Percentiles rank a stretch among this genome's conserved stretches.
Evolutionary conservation across 139 green algal species (phyloP).

Genomic region (Bryopsis sp.): DNA sequence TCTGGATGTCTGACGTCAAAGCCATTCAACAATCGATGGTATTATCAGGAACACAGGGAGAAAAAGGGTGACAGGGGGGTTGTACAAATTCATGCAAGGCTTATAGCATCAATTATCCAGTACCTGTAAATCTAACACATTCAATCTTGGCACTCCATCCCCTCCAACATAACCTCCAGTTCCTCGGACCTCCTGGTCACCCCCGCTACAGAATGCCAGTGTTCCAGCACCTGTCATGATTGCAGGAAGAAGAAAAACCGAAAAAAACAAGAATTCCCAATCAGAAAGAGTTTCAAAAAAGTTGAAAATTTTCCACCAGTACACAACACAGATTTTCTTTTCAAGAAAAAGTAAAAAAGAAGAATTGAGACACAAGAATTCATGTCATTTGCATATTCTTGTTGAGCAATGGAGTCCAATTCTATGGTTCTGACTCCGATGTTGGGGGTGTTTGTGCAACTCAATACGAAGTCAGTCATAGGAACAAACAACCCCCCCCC

Average conservation of each 20-base stretch:
- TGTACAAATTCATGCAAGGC: background rate
- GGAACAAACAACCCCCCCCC: too few species aligned
- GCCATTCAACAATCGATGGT: background rate
- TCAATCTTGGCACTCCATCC: slow-evolving; percentile 79
- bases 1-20: background rate
- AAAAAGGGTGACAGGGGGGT: background rate
- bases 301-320: too few species aligned
- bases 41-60: background rate
- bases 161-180: slow-evolving; percentile 85
- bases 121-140: slow-evolving; percentile 92
- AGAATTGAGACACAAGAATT: too few species aligned
- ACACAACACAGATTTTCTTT: too few species aligned
- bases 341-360: too few species aligned
- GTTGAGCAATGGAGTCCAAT: background rate
- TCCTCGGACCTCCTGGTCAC: slow-evolving; percentile 86
- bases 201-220: slow-evolving; percentile 91
- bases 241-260: too few species aligned
- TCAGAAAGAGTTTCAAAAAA: too few species aligned
- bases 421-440: too few species aligned
- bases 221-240: slow-evolving; percentile 59
- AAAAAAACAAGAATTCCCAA: too few species aligned
- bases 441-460: too few species aligned
- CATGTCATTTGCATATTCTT: too few species aligned
- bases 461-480: too few species aligned
- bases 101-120: background rate